Evolutionary conservation across 2,329 filamentous ascomycete genomes (phyloP).

Genomic region (Chrysosporium keratinophilum): DNA sequence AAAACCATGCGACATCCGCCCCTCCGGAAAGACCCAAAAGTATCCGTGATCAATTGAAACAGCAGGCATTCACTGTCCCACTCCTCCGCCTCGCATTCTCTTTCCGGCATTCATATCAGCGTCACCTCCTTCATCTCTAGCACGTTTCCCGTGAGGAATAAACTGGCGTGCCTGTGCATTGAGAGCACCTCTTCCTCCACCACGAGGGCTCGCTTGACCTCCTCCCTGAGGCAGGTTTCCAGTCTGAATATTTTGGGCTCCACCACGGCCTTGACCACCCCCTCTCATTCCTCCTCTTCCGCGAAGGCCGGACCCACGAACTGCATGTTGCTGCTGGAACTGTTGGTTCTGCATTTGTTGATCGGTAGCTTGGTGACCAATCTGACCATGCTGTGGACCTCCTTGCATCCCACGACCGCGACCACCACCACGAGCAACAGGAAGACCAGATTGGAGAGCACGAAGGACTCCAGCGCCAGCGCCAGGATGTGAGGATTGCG

Average conservation of each 20-base stretch:
- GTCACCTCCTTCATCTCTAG: slow-evolving; percentile 42
- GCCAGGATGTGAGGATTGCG: slow-evolving; percentile 21
- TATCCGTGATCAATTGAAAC: background rate
- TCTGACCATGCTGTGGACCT: slow-evolving; percentile 26
- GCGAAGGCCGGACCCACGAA: slow-evolving; percentile 31
- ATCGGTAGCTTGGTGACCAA: slow-evolving; percentile 17
- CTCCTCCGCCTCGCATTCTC: slow-evolving; percentile 37
- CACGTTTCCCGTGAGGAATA: slow-evolving; percentile 47
- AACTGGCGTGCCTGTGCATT: slow-evolving; percentile 46
- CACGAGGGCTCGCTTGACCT: slow-evolving; percentile 23
- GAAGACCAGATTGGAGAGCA: slow-evolving; percentile 37
- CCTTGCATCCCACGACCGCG: slow-evolving; percentile 24
- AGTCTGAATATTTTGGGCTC: slow-evolving; percentile 37
- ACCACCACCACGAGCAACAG: slow-evolving; percentile 35
- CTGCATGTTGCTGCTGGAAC: slow-evolving; percentile 22
- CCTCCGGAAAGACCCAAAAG: background rate
- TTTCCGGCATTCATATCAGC: slow-evolving; percentile 36
- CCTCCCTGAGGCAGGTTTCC: slow-evolving; percentile 25
- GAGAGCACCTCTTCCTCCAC: slow-evolving; percentile 32
- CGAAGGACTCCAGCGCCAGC: slow-evolving; percentile 34
- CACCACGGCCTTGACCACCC: slow-evolving; percentile 35
- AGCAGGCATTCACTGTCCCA: slow-evolving; percentile 5
- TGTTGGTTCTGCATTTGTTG: slow-evolving; percentile 25
- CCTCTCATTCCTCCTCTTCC: slow-evolving; percentile 33
- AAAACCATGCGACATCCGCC: background rate